These are phyloP conservation scores for Acacia melanoxylon DNA, from an alignment of 306 rosid genomes.

Conservation along the genomic window DNA sequence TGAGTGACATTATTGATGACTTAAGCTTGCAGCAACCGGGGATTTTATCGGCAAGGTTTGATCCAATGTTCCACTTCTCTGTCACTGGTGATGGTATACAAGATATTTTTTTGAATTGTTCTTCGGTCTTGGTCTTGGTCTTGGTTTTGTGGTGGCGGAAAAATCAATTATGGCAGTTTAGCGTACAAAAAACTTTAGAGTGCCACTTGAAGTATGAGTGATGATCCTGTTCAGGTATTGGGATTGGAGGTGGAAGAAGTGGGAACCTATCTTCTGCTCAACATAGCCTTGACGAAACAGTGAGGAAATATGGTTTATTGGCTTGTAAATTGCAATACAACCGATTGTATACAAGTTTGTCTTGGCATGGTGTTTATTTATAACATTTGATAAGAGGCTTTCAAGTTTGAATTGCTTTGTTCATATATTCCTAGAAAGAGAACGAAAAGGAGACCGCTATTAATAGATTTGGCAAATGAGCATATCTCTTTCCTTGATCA, in stretches of 20 bases:
- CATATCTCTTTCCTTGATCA: background rate
- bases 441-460: background rate
- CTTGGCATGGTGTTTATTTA: conserved; percentile 17
- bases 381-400: conserved; percentile 20
- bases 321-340: conserved; percentile 49
- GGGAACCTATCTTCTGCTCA: conserved; percentile 37
- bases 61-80: background rate
- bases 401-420: conserved; percentile 6
- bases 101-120: conserved; percentile 22
- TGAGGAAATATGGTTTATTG: conserved; percentile 40
- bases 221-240: conserved; percentile 32
- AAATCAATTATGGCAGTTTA: conserved; percentile 28
- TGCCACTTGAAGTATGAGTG: conserved; percentile 30
- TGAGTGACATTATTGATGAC: conserved; percentile 50
- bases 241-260: conserved; percentile 40
- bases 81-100: conserved; percentile 25
- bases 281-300: conserved; percentile 38
- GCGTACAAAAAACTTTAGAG: conserved; percentile 39
- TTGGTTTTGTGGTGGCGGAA: conserved; percentile 33
- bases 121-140: conserved; percentile 5
- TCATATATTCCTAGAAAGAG: background rate
- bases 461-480: background rate
- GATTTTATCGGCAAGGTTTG: conserved; percentile 25
- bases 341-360: conserved; percentile 18
- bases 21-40: conserved; percentile 12